Conservation (phyloP, 2,329 filamentous ascomycete genomes). For the Dactylonectria estremocensis region DNA sequence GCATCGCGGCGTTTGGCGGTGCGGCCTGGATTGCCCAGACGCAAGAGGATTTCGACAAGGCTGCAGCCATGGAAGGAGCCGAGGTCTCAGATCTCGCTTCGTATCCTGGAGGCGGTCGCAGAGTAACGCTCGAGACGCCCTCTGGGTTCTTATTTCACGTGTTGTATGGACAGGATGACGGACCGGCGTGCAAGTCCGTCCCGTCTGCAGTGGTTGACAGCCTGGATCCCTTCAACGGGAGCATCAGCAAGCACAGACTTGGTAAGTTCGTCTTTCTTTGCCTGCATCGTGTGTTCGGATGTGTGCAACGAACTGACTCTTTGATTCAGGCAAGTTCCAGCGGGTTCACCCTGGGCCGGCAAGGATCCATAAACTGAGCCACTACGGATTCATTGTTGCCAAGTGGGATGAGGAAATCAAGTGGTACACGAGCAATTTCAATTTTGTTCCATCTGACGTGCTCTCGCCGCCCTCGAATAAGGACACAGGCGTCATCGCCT, state of each 20-base stretch:
- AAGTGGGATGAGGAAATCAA: conserved; percentile 38
- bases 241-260: conserved; percentile 2
- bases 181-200: not conserved
- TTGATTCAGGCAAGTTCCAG: conserved; percentile 18
- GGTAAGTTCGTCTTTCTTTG: not conserved
- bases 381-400: conserved; percentile 24
- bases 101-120: conserved; percentile 14
- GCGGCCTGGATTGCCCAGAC: conserved; percentile 19
- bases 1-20: conserved; percentile 9
- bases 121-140: not conserved
- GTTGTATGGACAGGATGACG: conserved; percentile 11
- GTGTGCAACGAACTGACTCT: not conserved
- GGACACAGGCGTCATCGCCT: conserved; percentile 52
- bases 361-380: conserved; percentile 26
- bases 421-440: conserved; percentile 54
- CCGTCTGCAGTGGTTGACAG: conserved; percentile 5
- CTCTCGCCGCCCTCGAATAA: conserved; percentile 33
- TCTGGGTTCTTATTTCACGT: conserved; percentile 12
- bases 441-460: conserved; percentile 57
- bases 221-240: conserved; percentile 13
- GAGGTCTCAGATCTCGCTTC: not conserved
- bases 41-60: conserved; percentile 23
- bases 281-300: not conserved
- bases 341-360: conserved; percentile 14
- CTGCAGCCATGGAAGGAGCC: conserved; percentile 13